A percentile compares a stretch with the other conserved stretches of the same genome.
Evolutionary conservation across 2,329 filamentous ascomycete species (phyloP).

Genomic region (Fusarium newnesense): DNA sequence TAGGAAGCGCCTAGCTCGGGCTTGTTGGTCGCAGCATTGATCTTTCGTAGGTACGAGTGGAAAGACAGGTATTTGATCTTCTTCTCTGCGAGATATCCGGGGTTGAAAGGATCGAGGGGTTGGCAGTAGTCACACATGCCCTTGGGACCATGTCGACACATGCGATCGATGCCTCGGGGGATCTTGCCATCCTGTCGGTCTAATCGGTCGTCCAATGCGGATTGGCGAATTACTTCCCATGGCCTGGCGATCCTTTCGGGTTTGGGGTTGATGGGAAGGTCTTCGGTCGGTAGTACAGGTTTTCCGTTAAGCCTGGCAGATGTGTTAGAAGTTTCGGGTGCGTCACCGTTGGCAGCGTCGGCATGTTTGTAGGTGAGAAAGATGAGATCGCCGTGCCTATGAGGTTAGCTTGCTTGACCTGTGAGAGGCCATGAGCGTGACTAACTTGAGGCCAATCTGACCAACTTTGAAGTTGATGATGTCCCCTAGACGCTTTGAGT

Average conservation of each 20-base stretch:
- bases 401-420: constrained; percentile 3
- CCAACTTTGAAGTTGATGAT: constrained; percentile 66
- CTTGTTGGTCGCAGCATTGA: constrained; percentile 96
- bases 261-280: constrained; percentile 75
- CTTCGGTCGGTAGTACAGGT: constrained; percentile 75
- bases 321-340: constrained; percentile 51
- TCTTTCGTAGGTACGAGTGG: constrained; percentile 92
- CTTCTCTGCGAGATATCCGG: constrained; percentile 89
- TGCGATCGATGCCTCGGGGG: constrained; percentile 78
- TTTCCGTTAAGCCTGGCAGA: constrained; percentile 82
- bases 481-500: constrained; percentile 68
- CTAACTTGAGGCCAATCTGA: constrained; percentile 69
- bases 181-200: constrained; percentile 95
- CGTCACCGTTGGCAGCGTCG: constrained; percentile 50
- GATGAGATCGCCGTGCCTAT: constrained; percentile 85
- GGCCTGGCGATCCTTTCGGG: constrained; percentile 61
- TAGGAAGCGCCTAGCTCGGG: constrained; percentile 93
- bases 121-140: constrained; percentile 99
- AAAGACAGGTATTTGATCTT: constrained; percentile 99
- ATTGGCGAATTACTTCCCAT: constrained; percentile 93
- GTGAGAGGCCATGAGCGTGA: not conserved
- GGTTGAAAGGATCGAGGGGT: constrained; percentile 92
- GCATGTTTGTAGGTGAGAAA: constrained; percentile 82
- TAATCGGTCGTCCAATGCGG: constrained; percentile 83
- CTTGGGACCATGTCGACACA: constrained; percentile 96